Base-by-base conservation (phyloP, 2,329 filamentous ascomycete genomes). In the Sclerotinia trifoliorum region DNA sequence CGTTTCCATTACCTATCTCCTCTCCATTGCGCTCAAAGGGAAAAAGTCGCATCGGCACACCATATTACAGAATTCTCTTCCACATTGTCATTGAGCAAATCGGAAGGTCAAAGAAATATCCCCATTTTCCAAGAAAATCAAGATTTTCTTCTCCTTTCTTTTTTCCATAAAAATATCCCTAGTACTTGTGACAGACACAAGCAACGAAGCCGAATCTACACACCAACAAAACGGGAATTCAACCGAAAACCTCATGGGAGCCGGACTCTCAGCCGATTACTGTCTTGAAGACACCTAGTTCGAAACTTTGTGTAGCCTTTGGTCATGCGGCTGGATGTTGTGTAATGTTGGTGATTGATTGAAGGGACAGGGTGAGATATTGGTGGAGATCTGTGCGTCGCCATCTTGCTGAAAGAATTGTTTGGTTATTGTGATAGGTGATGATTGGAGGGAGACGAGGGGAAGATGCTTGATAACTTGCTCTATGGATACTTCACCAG, bases 351-450 rank as follows among this genome's bases (percentile, higher is more conserved):
- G 56, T 60, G 39, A 17, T 42, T 32, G 26, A 35, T 42, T 60
- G 64, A 66, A 49, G 21, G 58, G 46, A 62, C 46, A 51, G 58
- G 56, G 56, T 61, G 35, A 42, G 48, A 61, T 60, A 51, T 67
- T 62, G 56, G 48, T 52, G 56, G 65, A 52, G 56, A 62, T 67
- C 65, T 67, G 65, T 67, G 10, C 65, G 35, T 67, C 56, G 65
- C 65, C 65, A 67, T 67, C 65, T 67, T 54, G 56, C 56, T 67
- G 56, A 63, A 63, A 52, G 60, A 52, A 26, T 51, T 51, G 46
- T 52, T 51, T 51, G 60, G n/a, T 51, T 17, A 10, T 63, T 51
- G 3, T 26, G 46, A 63, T 26, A 35, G 8, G 48, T 51, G 60
- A 17, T 39, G 60, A 63, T 39, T 52, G 48, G 60, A 26, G 32